phyloP scores from a whole-genome alignment of 306 rosid species.

The Vigna hirtella region DNA sequence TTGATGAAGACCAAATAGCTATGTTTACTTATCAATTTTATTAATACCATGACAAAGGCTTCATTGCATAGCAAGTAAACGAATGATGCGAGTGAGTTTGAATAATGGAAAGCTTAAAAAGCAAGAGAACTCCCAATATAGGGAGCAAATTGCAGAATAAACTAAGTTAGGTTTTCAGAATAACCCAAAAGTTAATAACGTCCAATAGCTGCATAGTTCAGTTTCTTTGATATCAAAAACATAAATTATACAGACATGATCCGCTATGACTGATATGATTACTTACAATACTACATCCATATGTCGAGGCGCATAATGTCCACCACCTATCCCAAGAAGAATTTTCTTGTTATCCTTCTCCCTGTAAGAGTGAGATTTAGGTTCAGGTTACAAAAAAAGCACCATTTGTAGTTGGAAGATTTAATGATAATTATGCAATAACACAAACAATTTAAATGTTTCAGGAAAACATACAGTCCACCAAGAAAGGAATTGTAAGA shows the following conservation, averaged over 20 bases:
- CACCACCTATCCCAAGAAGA: slow-evolving; percentile 95
- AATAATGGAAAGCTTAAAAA: slow-evolving; percentile 4
- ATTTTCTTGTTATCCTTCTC: slow-evolving; percentile 74
- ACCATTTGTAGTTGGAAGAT: slow-evolving; percentile 6
- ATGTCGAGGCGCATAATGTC: slow-evolving; percentile 95
- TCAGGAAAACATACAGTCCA: slow-evolving; percentile 28
- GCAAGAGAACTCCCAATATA: neutral
- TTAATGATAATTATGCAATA: slow-evolving; percentile 14
- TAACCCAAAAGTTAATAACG: slow-evolving; percentile 18
- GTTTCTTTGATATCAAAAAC: slow-evolving; percentile 34
- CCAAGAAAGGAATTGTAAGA: slow-evolving; percentile 7
- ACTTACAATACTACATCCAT: slow-evolving; percentile 86
- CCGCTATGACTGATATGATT: slow-evolving; percentile 2
- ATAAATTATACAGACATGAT: slow-evolving; percentile 3
- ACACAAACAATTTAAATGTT: slow-evolving; percentile 14
- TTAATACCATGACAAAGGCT: neutral
- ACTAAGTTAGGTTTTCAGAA: neutral
- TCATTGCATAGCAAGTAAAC: slow-evolving; percentile 15
- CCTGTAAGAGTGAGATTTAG: slow-evolving; percentile 51
- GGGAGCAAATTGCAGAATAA: neutral
- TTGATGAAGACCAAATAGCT: neutral
- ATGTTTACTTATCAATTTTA: neutral
- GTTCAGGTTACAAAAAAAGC: slow-evolving; percentile 21
- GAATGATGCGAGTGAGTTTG: neutral
- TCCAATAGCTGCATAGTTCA: neutral